Base-by-base conservation (phyloP, 345 rosid species). In the Citrus reticulata region DNA sequence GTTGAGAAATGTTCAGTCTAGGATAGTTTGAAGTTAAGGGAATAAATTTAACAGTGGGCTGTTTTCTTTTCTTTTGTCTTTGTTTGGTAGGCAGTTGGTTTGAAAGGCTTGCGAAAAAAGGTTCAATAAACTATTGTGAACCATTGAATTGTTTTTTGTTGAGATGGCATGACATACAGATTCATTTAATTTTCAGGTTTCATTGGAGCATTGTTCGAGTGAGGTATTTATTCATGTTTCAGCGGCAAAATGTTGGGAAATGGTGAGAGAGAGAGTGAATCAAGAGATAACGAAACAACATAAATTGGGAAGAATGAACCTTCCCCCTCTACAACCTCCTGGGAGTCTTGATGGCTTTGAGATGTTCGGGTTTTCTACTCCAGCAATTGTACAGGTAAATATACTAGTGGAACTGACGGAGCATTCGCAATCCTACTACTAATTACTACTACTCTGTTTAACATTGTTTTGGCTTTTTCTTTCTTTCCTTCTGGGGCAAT, bases 321-420 rank as follows among this genome's bases (percentile, higher is more conserved):
- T 97, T 79, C 93, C 95, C 69, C 98, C 98, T 72, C 78, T 97
- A 79, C 98, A 93, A 83, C 99, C 99, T 72, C 91, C 98, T 49
- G 98, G 98, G 39, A 97, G 98, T 83, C 98, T 94, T 11, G 99
- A 97, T 78, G 99, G 99, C 74, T 88, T 90, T 73, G 98, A 94
- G 86, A 90, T 97, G 98, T 97, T 93, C 73, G 99, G 98, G 71
- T 97, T 93, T 82, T 87, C 95, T 59, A 93, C 99, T 61, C 98
- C 98, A 34, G 90, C 93, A 77, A 90, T 97, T 57, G 91, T 97
- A 68, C 98, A 94, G 98, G 99, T 97, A 88, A 76, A 49, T 73
- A 70, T 69, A 6, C 60, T 49, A 75, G 25, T 49, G 35, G 14
- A 29, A 67, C 58, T 75, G 54, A 39, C 29, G 11, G 59, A 62